Evolutionary conservation across 108 stramenopile genomes (phyloP).

Genomic region (Discostella pseudostelligera): DNA sequence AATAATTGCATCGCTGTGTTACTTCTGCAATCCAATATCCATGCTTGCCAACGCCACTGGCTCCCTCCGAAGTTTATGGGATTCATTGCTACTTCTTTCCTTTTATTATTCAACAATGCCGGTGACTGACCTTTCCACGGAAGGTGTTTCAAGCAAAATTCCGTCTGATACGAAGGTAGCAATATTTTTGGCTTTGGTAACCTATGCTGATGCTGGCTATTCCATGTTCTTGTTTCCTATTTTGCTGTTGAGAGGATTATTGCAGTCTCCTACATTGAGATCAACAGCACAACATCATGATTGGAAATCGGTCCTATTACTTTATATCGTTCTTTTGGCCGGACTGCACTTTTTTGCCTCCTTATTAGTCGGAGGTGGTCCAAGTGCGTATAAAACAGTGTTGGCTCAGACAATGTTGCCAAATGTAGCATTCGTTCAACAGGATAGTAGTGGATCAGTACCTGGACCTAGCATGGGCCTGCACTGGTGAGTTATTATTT

Average conservation of each 20-base stretch:
- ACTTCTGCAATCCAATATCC: slow-evolving; percentile 61
- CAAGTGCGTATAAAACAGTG: slow-evolving; percentile 8
- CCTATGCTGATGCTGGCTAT: slow-evolving; percentile 56
- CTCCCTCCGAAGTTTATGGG: slow-evolving; percentile 54
- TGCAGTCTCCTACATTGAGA: background rate
- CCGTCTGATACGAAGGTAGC: slow-evolving; percentile 28
- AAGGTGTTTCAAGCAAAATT: slow-evolving; percentile 16
- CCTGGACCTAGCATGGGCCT: slow-evolving; percentile 65
- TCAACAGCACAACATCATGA: slow-evolving; percentile 7
- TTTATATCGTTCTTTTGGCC: slow-evolving; percentile 33
- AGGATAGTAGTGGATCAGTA: slow-evolving; percentile 46
- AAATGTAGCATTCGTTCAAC: slow-evolving; percentile 33
- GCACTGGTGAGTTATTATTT: slow-evolving; percentile 51
- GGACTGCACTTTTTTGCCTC: slow-evolving; percentile 37
- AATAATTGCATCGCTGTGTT: slow-evolving; percentile 41
- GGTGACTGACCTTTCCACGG: slow-evolving; percentile 1
- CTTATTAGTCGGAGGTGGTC: slow-evolving; percentile 26
- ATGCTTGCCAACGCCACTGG: slow-evolving; percentile 35
- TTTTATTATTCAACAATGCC: slow-evolving; percentile 37
- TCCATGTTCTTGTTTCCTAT: slow-evolving; percentile 50
- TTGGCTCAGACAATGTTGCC: slow-evolving; percentile 20
- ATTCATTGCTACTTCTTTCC: slow-evolving; percentile 42
- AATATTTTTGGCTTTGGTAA: slow-evolving; percentile 54
- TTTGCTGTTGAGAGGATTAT: slow-evolving; percentile 33
- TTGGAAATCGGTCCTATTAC: slow-evolving; percentile 24